phyloP scores from a whole-genome alignment of 768 basidiomycete genomes.

The Gymnopilus junonius region DNA sequence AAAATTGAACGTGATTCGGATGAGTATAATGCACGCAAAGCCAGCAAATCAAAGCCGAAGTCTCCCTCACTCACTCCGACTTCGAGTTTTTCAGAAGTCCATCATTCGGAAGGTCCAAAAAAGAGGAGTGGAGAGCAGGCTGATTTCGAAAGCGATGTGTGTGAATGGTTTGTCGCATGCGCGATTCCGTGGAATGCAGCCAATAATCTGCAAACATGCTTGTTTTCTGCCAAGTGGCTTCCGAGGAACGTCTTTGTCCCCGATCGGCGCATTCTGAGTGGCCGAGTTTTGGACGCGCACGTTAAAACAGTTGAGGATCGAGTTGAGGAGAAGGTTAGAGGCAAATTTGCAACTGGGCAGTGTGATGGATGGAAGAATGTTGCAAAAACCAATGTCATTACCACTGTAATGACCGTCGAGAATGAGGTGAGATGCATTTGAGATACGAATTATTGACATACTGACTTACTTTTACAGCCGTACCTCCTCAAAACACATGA shows the following conservation, averaged over 20 bases:
- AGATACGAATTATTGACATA: no score
- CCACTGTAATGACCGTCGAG: slow-evolving; percentile 29
- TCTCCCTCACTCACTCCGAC: no score
- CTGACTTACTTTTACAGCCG: slow-evolving; percentile 18
- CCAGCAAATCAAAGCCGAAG: no score
- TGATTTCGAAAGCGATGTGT: no score
- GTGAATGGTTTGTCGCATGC: no score
- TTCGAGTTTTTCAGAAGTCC: no score
- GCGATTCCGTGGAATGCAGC: no score
- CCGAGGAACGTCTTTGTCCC: neutral
- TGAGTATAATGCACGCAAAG: no score
- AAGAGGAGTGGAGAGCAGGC: no score
- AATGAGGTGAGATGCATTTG: slow-evolving; percentile 24
- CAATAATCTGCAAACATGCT: no score
- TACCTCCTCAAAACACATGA: slow-evolving; percentile 25
- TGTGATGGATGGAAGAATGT: slow-evolving; percentile 37
- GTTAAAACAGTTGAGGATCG: slow-evolving; percentile 17
- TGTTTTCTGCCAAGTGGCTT: neutral
- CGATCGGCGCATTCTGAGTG: slow-evolving; percentile 1
- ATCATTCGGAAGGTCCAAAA: no score
- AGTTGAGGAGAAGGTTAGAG: slow-evolving; percentile 7
- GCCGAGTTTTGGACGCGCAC: slow-evolving; percentile 19
- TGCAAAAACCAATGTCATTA: slow-evolving; percentile 26
- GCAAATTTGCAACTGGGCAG: slow-evolving; percentile 25
- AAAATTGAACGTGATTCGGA: no score